Evolutionary conservation across 2,329 filamentous ascomycete species (phyloP).

Genomic region (Talaromyces sp.): DNA sequence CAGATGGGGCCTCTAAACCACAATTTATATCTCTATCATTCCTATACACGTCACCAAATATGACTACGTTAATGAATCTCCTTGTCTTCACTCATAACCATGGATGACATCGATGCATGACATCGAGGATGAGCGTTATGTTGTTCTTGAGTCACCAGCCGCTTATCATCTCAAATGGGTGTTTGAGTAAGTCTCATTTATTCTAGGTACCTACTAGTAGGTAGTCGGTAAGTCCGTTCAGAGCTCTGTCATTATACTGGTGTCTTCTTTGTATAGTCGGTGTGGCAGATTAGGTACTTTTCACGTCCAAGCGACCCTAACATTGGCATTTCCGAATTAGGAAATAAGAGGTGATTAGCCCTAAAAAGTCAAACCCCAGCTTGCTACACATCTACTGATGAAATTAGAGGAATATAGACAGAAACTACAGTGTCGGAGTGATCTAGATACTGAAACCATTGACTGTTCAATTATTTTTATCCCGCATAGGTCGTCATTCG

Average conservation of each 20-base stretch:
- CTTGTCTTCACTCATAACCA: not conserved
- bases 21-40: not conserved
- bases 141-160: not conserved
- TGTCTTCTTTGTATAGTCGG: not conserved
- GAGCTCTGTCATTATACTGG: not conserved
- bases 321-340: not conserved
- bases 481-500: not conserved
- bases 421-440: not conserved
- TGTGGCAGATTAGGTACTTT: not conserved
- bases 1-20: not conserved
- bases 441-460: not conserved
- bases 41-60: not conserved
- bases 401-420: no score
- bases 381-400: not conserved
- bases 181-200: not conserved
- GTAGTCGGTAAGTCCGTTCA: no score
- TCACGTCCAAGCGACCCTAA: not conserved
- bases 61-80: not conserved
- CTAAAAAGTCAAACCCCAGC: not conserved
- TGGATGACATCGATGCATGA: not conserved
- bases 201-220: no score
- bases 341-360: not conserved
- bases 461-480: not conserved
- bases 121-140: not conserved
- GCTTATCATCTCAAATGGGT: not conserved